phyloP scores from a whole-genome alignment of 2,329 filamentous ascomycete genomes.

The Fusarium sp. region DNA sequence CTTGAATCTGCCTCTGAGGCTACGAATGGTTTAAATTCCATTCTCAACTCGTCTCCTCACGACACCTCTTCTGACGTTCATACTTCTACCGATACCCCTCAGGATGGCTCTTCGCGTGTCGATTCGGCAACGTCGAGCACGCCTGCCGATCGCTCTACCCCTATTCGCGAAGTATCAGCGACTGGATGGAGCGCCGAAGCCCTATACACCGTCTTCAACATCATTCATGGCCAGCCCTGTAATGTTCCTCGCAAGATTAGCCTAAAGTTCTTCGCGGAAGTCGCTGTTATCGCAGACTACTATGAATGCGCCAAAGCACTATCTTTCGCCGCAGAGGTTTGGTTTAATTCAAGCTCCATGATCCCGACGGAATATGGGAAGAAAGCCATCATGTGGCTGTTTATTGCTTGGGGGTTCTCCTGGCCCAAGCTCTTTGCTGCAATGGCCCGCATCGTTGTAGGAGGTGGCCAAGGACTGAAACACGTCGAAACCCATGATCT shows the following conservation, averaged over 20 bases:
- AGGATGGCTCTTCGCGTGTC: background rate
- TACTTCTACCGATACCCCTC: too few relatives aligned
- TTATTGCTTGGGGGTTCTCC: background rate
- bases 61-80: background rate
- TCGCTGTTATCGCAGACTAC: slow-evolving; percentile 8
- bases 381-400: background rate
- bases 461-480: background rate
- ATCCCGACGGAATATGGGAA: background rate
- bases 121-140: background rate
- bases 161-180: background rate
- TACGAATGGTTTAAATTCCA: too few relatives aligned
- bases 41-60: background rate
- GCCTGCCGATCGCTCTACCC: accelerated
- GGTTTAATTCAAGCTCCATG: background rate
- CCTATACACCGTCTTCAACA: background rate
- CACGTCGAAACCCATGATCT: background rate
- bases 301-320: slow-evolving; percentile 13
- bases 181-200: slow-evolving; percentile 12
- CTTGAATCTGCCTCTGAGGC: too few relatives aligned
- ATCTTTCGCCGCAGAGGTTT: background rate
- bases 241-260: background rate
- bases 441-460: background rate
- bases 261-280: background rate
- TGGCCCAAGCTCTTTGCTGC: background rate
- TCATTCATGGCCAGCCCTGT: slow-evolving; percentile 11